These are phyloP conservation scores for Talaromyces thailandensis DNA, from an alignment of 495 filamentous ascomycete species.

Conservation along the genomic window DNA sequence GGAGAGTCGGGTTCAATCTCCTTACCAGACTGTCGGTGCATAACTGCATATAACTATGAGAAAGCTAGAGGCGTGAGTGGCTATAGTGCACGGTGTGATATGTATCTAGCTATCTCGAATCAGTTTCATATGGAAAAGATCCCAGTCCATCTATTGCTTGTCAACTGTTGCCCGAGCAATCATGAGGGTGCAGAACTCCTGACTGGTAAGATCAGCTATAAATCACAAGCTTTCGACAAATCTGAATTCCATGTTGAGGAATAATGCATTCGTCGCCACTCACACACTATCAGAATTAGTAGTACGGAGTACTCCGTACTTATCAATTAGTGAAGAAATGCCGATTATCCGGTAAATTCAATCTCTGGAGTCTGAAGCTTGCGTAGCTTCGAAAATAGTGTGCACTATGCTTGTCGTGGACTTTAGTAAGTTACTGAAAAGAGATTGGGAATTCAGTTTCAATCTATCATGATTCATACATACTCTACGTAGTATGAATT, in stretches of 20 bases:
- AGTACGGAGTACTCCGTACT: too few relatives aligned
- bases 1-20: background rate
- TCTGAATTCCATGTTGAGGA: background rate
- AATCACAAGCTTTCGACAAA: background rate
- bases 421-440: background rate
- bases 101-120: background rate
- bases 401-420: background rate
- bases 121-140: background rate
- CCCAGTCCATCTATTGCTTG: background rate
- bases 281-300: background rate
- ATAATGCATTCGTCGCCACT: background rate
- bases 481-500: background rate
- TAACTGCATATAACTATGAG: background rate
- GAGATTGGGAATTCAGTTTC: background rate
- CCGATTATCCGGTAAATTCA: too few relatives aligned
- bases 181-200: background rate
- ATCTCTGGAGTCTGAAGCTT: background rate
- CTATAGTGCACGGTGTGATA: background rate
- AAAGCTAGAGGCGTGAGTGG: background rate
- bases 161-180: background rate
- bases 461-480: background rate
- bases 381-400: background rate
- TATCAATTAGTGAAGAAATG: background rate
- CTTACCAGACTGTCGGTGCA: background rate
- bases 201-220: background rate